Conservation (phyloP, 352 stramenopile species). For the Phytophthora meadii region DNA sequence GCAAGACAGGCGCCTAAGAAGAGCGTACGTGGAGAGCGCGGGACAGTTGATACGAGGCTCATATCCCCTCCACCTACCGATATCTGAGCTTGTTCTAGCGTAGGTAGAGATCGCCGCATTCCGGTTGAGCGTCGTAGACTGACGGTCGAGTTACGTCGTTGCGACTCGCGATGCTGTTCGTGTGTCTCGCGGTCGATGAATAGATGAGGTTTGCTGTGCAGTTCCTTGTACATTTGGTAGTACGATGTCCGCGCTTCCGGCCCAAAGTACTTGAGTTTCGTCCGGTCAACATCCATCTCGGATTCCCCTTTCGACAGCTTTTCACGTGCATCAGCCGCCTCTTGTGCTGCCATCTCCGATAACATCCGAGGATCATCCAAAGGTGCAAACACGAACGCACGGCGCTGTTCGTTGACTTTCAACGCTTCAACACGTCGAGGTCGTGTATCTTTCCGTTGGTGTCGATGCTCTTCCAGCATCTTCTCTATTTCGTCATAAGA, state of each 20-base stretch:
- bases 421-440: constrained; percentile 25
- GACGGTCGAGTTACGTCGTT: constrained; percentile 21
- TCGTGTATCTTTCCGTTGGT: constrained; percentile 19
- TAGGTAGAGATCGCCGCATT: constrained; percentile 19
- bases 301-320: constrained; percentile 29
- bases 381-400: constrained; percentile 54
- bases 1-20: constrained; percentile 63
- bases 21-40: constrained; percentile 55
- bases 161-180: constrained; percentile 13
- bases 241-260: constrained; percentile 45
- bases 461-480: constrained; percentile 52
- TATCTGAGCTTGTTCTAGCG: constrained; percentile 31
- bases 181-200: constrained; percentile 46
- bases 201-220: constrained; percentile 65
- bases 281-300: constrained; percentile 23
- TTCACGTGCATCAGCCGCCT: constrained; percentile 16
- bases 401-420: constrained; percentile 9
- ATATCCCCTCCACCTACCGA: constrained; percentile 2
- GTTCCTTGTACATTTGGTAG: constrained; percentile 64
- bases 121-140: constrained; percentile 6
- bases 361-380: constrained; percentile 49
- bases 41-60: constrained; percentile 25
- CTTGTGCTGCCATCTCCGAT: constrained; percentile 30
- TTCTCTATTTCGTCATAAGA: constrained; percentile 60
- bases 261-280: constrained; percentile 60